Evolutionary conservation across 2,329 filamentous ascomycete species (phyloP).

Genomic region (Hypoxylon sp.): DNA sequence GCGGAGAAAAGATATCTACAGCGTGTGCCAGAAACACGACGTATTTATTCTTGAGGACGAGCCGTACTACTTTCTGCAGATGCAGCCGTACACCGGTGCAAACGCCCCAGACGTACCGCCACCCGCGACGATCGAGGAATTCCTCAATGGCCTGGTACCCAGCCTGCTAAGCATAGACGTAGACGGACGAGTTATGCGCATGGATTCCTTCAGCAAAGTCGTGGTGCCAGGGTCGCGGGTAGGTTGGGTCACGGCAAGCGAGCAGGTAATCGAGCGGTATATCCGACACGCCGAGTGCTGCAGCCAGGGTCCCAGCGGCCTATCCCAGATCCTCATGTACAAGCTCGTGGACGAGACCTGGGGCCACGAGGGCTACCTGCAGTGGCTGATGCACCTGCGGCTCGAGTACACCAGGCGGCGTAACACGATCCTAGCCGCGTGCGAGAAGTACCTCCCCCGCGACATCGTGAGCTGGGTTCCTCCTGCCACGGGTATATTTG

Average conservation of each 20-base stretch:
- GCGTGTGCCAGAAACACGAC: constrained; percentile 85
- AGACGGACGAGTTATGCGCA: constrained; percentile 88
- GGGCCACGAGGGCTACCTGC: constrained; percentile 91
- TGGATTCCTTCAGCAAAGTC: constrained; percentile 96
- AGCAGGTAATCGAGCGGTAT: constrained; percentile 87
- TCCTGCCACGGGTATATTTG: constrained; percentile 94
- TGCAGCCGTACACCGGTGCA: constrained; percentile 77
- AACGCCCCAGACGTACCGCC: constrained; percentile 54
- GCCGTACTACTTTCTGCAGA: constrained; percentile 94
- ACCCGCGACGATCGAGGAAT: constrained; percentile 77
- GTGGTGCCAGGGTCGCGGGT: constrained; percentile 84
- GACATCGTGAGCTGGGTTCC: constrained; percentile 84
- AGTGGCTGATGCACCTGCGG: constrained; percentile 89
- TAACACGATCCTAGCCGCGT: constrained; percentile 82
- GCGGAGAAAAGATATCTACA: constrained; percentile 80
- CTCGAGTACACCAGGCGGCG: constrained; percentile 85
- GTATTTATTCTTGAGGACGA: constrained; percentile 92
- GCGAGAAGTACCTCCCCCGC: constrained; percentile 80
- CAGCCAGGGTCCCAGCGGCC: constrained; percentile 87
- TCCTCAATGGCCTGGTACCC: constrained; percentile 80
- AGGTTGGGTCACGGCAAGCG: constrained; percentile 91
- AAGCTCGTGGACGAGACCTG: constrained; percentile 94
- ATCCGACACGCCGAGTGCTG: constrained; percentile 85
- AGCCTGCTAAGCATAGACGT: constrained; percentile 84
- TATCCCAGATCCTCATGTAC: constrained; percentile 86